Conservation (phyloP, 345 rosid species). For the Garcia nutans region DNA sequence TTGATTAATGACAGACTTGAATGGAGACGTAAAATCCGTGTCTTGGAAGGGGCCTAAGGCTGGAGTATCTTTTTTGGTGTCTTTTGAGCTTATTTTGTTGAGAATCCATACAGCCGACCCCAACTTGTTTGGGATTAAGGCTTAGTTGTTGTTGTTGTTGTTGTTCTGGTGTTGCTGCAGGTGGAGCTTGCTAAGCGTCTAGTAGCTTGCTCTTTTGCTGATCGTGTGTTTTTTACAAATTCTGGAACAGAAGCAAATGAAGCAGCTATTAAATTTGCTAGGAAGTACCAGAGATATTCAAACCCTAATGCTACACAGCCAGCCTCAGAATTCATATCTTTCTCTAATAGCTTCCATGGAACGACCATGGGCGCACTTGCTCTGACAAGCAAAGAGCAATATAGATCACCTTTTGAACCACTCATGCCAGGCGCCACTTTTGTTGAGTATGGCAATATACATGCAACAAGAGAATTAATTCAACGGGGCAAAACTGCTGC, state of each 20-base stretch:
- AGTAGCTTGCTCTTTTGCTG: slow-evolving; percentile 75
- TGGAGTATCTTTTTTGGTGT: too few species aligned
- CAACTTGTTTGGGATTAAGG: too few species aligned
- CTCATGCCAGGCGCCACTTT: slow-evolving; percentile 96
- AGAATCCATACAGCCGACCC: too few species aligned
- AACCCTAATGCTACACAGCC: slow-evolving; percentile 52
- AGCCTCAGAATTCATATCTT: slow-evolving; percentile 64
- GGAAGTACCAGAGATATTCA: slow-evolving; percentile 72
- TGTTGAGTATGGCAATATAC: slow-evolving; percentile 69
- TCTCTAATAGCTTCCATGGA: slow-evolving; percentile 83
- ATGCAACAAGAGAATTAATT: slow-evolving; percentile 56
- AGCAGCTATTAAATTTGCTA: slow-evolving; percentile 92
- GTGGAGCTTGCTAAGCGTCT: slow-evolving; percentile 78
- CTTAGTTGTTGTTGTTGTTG: too few species aligned
- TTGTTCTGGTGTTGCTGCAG: slow-evolving; percentile 44
- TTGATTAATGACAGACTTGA: too few species aligned
- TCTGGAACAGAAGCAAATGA: slow-evolving; percentile 96
- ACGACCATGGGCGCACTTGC: slow-evolving; percentile 93
- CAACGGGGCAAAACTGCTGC: slow-evolving; percentile 66
- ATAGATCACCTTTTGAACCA: slow-evolving; percentile 85
- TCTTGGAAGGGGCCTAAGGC: too few species aligned
- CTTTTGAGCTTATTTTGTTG: too few species aligned
- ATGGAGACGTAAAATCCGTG: too few species aligned
- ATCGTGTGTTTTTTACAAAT: slow-evolving; percentile 77
- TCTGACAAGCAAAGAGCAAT: slow-evolving; percentile 86